phyloP scores from a whole-genome alignment of 1,284 basidiomycete species.

The Vanrija pseudolonga region DNA sequence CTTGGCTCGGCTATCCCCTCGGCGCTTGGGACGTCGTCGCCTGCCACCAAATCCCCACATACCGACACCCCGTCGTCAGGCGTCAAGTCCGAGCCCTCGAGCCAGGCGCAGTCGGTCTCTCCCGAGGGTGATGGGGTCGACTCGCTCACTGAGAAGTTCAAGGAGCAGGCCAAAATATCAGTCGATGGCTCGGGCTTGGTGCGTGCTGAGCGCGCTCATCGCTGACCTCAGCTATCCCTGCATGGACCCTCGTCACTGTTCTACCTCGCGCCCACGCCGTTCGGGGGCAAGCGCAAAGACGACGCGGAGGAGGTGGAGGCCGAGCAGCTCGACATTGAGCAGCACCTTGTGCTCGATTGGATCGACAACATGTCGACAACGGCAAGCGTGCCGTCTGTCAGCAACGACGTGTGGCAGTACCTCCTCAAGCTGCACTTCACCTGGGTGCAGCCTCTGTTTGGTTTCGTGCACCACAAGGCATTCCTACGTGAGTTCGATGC shows the following conservation, averaged over 20 bases:
- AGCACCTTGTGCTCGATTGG: constrained; percentile 1
- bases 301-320: neutral
- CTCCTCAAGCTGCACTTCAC: constrained; percentile 1
- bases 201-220: neutral
- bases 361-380: neutral
- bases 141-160: neutral
- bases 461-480: constrained; percentile 1
- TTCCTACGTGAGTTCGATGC: neutral
- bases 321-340: neutral
- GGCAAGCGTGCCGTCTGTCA: neutral
- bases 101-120: neutral
- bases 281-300: neutral
- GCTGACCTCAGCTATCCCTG: neutral
- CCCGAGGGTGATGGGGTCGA: neutral
- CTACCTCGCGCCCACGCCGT: constrained; percentile 1
- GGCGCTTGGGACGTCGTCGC: neutral
- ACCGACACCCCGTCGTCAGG: too few relatives aligned
- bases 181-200: neutral
- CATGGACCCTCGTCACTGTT: constrained; percentile 5
- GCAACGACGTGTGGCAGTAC: neutral
- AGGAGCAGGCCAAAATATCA: neutral
- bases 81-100: neutral
- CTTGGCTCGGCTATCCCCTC: neutral
- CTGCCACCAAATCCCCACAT: too few relatives aligned
- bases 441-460: constrained; percentile 4